Base-by-base conservation (phyloP, 2,329 filamentous ascomycete species). In the Curvularia hawaiiensis region DNA sequence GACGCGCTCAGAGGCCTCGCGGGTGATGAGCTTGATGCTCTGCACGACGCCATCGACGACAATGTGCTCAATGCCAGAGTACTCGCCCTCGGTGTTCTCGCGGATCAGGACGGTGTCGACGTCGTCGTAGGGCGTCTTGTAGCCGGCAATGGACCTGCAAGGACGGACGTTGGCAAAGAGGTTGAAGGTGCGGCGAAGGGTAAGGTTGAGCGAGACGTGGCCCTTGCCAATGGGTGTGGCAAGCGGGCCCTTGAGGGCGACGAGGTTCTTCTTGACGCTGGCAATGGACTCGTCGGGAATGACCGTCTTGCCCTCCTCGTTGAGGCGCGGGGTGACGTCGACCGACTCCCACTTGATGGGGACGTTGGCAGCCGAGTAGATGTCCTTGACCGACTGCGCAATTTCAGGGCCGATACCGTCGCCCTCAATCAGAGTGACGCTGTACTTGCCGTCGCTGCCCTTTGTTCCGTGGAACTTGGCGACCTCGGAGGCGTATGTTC, bases 51-150 rank as follows among this genome's bases (percentile, higher is more conserved):
- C 95, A 72, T 98, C 93, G 24, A 98, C 92, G 33, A 98, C 95
- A 58, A 97, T 88, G 83, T 99, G 95, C 86, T 99, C 95, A 73
- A 99, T 98, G 63, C 95, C 95, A 41, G 92, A 97, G 88, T 99
- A 99, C 85, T 98, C 95, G 79, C 95, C 95, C 87, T 98, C 95
- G 70, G 95, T 98, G 86, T 99, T 99, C 85, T 99, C 95, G 80
- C 95, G 91, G 82, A 99, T 98, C 77, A 99, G 85, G 74, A 97
- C 92, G 39, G 93, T 97, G 82, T 99, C 90, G 76, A 99, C 95
- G 73, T 90, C 87, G 79, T 98, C 94, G 84, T 98, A 98, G 63
- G 94, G 92, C 52, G 95, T 99, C 88, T 98, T 97, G 90, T 90
- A 99, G 74, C 95, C 95, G 66, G 90, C 91, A 69, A 99, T 92